phyloP scores from a whole-genome alignment of 163 green algal genomes.

The Chlorella variabilis region DNA sequence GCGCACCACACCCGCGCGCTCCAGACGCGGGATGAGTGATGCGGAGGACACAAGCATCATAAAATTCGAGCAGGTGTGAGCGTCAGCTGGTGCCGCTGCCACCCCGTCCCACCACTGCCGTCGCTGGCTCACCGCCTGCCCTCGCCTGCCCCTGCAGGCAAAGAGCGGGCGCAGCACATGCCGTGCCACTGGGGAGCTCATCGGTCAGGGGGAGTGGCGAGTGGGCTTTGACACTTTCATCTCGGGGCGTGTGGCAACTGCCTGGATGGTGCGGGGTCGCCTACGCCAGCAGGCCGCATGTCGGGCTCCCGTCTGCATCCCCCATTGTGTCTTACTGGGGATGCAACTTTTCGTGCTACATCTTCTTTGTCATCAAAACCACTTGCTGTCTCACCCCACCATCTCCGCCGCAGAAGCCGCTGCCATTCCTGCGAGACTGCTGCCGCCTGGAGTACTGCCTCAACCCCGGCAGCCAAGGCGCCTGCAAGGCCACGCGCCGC shows the following conservation, averaged over 20 bases:
- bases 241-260: conserved; percentile 24
- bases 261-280: conserved; percentile 47
- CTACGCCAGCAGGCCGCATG: no score
- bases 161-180: conserved; percentile 43
- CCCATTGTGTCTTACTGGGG: no score
- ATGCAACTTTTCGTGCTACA: no score
- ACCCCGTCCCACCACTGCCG: no score
- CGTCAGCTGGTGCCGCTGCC: no score
- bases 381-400: no score
- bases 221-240: conserved; percentile 46
- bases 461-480: conserved; percentile 22
- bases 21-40: background rate
- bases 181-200: conserved; percentile 41
- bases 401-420: conserved; percentile 32
- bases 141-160: no score
- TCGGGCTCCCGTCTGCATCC: no score
- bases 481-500: conserved; percentile 32
- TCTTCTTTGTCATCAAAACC: no score
- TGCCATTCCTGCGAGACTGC: conserved; percentile 24
- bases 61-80: no score
- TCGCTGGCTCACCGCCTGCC: no score
- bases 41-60: background rate
- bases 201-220: conserved; percentile 41
- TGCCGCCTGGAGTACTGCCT: conserved; percentile 29
- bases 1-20: no score